Base-by-base conservation (phyloP, 148 eudicot genomes). In the Mesembryanthemum crystallinum region DNA sequence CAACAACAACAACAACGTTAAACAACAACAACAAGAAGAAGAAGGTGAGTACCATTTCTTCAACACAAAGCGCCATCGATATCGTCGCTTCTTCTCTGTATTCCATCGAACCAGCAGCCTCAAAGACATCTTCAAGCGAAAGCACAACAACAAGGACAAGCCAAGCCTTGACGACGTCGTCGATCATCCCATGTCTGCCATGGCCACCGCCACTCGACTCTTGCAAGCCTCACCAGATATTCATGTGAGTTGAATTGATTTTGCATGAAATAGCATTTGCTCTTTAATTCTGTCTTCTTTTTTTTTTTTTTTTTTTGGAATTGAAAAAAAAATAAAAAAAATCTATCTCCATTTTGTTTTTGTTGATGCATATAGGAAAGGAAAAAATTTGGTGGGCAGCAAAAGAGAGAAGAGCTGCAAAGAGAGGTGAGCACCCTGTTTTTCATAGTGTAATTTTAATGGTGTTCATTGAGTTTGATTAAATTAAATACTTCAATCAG, bases 371-470 rank as follows among this genome's bases (percentile, higher is more conserved):
- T 24, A 21, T 73, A 88, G 89, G 84, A 69, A 52, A 89, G 74
- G 84, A 86, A 81, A 76, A 76, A 69, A 75, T 8, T 67, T 62
- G 84, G 78, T n/a, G 84, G 83, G 30, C 90, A 85, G 43, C 82
- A 80, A 17, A 89, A 78, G 76, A 81, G 76, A 74, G 89, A 88
- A 69, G 89, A 91, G 61, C 84, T 91, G 62, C 87, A 88, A 83
- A 85, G 82, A 82, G 97, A 89, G 93, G 97, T 91, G 74, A 17
- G 68, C n/a, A 35, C 57, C 23, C 4, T 69, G 57, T 43, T 62
- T 9, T 29, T 32, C 30, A 28, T 30, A 11, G 14, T 55, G 5
- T 21, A 24, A 35, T 35, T 35, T 35, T 35, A 6, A 2, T 35
- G 39, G 39, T n/a, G n/a, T n/a, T n/a, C n/a, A n/a, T n/a, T n/a